Evolutionary conservation across 805 yeast species (phyloP), one percentile per base, ranked within the genome.

Genomic region (Komagataella phaffii): DNA sequence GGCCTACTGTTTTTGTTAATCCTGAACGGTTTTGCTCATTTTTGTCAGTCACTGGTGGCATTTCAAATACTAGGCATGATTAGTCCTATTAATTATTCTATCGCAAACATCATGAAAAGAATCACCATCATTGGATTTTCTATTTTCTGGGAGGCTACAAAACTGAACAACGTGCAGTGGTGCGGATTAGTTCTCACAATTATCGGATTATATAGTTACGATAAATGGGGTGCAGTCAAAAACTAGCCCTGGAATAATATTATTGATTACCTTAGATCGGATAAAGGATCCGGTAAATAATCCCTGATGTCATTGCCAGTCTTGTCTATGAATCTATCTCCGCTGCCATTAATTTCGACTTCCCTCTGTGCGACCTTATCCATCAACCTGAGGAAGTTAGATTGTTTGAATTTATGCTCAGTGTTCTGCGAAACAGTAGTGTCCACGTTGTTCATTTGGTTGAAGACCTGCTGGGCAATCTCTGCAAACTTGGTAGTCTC

Each of bases 21-120:
- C 4, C 51, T 81, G n/a, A 87, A 85, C 63, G 89, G 90, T 1
- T 51, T 76, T 1, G 68, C 84, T 3, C 95, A 85, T 67, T 85
- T 85, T 60, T 58, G 78, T 51, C 93, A 85, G 65, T 79, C 88
- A 2, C 72, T 85, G 61, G 64, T 85, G 49, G 91, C 91, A 23
- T 85, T 85, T 64, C 89, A 83, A 63, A 74, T 85, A 48, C 73
- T 85, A 56, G 91, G 91, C 1, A 62, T 76, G 57, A 73, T 85
- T 21, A 74, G 83, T n/a, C 85, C 93, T 3, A 84, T 85, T 48
- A 83, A 83, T 61, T 85, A 85, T 64, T 81, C 88, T 45, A 82
- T 85, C 60, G 93, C 90, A 30, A 85, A 82, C 62, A 85, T 85
- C 49, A 63, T 84, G 65, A 85, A 85, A 59, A 70, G 91, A 59